phyloP scores from a whole-genome alignment of 768 basidiomycete genomes.

The Lactarius hatsudake region DNA sequence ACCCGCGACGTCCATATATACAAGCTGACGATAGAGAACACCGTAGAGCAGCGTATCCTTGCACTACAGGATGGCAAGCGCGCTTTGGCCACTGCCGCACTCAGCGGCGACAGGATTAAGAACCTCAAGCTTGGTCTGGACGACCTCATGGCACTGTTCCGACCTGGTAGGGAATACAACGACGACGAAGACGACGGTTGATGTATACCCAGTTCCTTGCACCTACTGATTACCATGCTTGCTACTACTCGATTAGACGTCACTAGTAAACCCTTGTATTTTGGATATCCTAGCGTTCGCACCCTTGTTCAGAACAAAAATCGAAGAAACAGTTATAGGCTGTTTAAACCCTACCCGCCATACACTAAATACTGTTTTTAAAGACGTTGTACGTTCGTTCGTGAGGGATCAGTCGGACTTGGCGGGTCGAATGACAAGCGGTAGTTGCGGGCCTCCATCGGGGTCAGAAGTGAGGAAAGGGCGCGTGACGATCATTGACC shows the following conservation, averaged over 20 bases:
- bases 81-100: slow-evolving; percentile 73
- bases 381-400: background rate
- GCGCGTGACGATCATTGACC: slow-evolving; percentile 21
- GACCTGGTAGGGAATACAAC: slow-evolving; percentile 44
- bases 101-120: slow-evolving; percentile 88
- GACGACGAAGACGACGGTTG: slow-evolving; percentile 48
- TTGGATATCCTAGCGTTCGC: background rate
- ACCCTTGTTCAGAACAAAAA: background rate
- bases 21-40: slow-evolving; percentile 83
- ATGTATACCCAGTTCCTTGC: background rate
- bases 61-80: slow-evolving; percentile 93
- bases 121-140: slow-evolving; percentile 79
- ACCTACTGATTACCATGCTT: background rate
- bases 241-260: background rate
- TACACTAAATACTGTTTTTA: background rate
- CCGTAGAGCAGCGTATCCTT: slow-evolving; percentile 86
- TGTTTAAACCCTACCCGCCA: background rate
- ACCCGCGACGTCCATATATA: slow-evolving; percentile 81
- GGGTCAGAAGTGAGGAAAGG: slow-evolving; percentile 18
- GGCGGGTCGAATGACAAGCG: slow-evolving; percentile 21
- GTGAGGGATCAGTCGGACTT: slow-evolving; percentile 1
- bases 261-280: background rate
- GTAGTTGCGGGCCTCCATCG: slow-evolving; percentile 20
- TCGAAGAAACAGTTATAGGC: background rate
- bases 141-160: slow-evolving; percentile 81